Evolutionary conservation across 169 alveolate species (phyloP), one percentile per base, ranked within the genome.

Genomic region (Pseudocohnilembus persalinus): DNA sequence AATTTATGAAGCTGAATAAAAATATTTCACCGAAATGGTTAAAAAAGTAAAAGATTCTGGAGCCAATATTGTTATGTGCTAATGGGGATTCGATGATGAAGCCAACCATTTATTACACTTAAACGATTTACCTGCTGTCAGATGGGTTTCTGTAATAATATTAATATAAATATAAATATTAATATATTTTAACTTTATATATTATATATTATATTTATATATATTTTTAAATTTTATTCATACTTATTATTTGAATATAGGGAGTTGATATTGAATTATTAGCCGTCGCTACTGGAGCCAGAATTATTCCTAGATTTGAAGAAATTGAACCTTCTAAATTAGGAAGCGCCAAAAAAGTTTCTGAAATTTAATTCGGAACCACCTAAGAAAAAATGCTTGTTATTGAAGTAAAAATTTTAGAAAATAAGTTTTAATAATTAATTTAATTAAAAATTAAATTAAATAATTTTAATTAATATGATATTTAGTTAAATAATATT

Each of bases 11-110:
- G 88, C 97, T 76, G 99, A 98, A 88, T 98, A 98, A 94, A 81
- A 98, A 85, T 99, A 98, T 92, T 98, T 99, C 93, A 92, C 91
- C 77, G 98, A 98, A 31, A 98, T 98, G 99, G 97, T 99, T 16
- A 94, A 97, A 78, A 91, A 93, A 29, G 98, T 97, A 32, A 98
- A 96, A 88, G 96, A 97, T 32, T 94, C 99, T 78, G 99, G 99
- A 82, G 99, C 99, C 4, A 99, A 98, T 83, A 90, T 91, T 75
- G 99, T 97, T 28, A 97, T 99, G 63, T 99, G 99, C 87, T 99
- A 98, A 92, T 99, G 99, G 99, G 99, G 99, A 34, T 99, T 99
- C 87, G 99, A 98, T 92, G 99, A 98, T 91, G 99, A 99, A 93
- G 99, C 99, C 11, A 98, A 98, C 91, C 98, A 98, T 85, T 81